phyloP scores from a whole-genome alignment of 2,329 filamentous ascomycete genomes.

The Pseudogymnoascus verrucosus region DNA sequence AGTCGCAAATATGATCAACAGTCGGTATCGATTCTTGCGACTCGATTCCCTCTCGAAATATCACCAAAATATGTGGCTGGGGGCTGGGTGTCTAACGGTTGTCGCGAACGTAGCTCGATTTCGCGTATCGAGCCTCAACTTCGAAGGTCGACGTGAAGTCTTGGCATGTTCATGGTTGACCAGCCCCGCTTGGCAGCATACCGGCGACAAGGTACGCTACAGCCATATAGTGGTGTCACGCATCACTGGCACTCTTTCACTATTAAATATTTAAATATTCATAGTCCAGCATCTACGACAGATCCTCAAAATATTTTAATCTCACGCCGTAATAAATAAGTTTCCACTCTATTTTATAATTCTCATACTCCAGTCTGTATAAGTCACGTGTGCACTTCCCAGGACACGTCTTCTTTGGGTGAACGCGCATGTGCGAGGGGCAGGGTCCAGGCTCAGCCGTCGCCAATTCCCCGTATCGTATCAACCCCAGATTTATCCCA shows the following conservation, averaged over 20 bases:
- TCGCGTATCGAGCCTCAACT: conserved; percentile 6
- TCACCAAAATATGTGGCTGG: conserved; percentile 7
- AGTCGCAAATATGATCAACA: conserved; percentile 4
- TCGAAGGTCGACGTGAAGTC: conserved; percentile 6
- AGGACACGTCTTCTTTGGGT: conserved; percentile 3
- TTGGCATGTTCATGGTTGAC: conserved; percentile 6
- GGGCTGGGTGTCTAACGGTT: conserved; percentile 2
- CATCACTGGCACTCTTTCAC: background rate
- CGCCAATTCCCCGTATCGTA: conserved; percentile 1
- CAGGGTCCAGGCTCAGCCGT: conserved; percentile 1
- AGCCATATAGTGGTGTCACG: conserved; percentile 7
- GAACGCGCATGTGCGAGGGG: background rate
- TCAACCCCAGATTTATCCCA: conserved; percentile 6
- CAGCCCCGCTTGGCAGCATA: background rate
- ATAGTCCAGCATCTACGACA: background rate
- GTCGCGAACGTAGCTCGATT: conserved; percentile 7
- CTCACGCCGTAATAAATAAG: background rate
- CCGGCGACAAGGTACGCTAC: background rate
- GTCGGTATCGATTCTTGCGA: conserved; percentile 5
- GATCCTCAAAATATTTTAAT: background rate
- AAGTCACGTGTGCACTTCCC: background rate
- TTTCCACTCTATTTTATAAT: background rate
- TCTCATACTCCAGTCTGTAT: background rate
- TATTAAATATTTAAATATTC: background rate
- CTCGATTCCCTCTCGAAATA: conserved; percentile 6